Percentiles rank a stretch among this genome's conserved stretches.
Evolutionary conservation across 23 red algal species (phyloP).

Genomic region (Pyropia yezoensis): DNA sequence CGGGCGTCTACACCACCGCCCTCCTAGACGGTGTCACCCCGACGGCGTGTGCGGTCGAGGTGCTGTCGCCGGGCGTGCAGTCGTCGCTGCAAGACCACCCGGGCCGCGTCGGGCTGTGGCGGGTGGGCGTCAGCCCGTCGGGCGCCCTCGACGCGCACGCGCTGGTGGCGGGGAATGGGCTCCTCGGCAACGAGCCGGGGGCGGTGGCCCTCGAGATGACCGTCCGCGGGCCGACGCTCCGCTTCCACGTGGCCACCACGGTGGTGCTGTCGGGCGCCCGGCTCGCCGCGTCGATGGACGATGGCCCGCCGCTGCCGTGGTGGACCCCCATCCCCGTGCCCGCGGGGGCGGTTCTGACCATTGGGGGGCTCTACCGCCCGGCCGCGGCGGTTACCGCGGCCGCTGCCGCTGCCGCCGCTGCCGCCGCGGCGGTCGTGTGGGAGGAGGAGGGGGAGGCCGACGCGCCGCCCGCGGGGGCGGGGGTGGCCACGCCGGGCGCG

Average conservation of each 20-base stretch:
- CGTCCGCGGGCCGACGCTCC: constrained; percentile 34
- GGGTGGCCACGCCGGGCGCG: too few species aligned
- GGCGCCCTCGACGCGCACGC: constrained; percentile 60
- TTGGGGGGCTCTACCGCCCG: neutral
- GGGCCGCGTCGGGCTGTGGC: constrained; percentile 46
- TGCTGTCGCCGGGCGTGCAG: constrained; percentile 45
- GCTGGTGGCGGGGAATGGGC: constrained; percentile 43
- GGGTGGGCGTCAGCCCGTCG: constrained; percentile 56
- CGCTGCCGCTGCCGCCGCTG: too few species aligned
- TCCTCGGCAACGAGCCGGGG: constrained; percentile 23
- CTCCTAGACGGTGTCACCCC: constrained; percentile 43
- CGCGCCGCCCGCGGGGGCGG: too few species aligned
- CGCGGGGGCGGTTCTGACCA: constrained; percentile 9
- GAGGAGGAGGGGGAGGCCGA: too few species aligned
- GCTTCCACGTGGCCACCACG: constrained; percentile 19
- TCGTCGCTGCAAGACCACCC: constrained; percentile 50
- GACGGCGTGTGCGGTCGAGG: constrained; percentile 16
- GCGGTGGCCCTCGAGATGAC: constrained; percentile 50
- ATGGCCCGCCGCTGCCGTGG: constrained; percentile 13
- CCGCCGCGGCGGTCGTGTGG: too few species aligned
- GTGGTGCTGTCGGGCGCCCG: constrained; percentile 36
- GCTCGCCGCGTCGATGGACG: constrained; percentile 20
- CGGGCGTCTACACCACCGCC: constrained; percentile 38
- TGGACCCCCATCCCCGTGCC: constrained; percentile 40
- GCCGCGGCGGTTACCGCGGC: too few species aligned